Evolutionary conservation across 1,139 yeast species (phyloP), one percentile per base, ranked within the genome.

Genomic region (Fermentozyma sake): DNA sequence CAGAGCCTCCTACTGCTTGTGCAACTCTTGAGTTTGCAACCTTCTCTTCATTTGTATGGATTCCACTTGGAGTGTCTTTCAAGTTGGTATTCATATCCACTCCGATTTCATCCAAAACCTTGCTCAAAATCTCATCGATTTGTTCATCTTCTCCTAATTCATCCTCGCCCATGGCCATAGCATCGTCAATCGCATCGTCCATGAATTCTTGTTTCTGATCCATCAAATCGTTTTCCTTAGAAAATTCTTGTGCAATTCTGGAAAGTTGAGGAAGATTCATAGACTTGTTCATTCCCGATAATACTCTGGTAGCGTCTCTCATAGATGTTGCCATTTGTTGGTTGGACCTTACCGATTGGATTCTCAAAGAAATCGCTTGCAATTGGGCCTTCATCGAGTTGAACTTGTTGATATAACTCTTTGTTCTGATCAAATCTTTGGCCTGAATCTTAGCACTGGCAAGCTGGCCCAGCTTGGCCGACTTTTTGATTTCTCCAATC

Each of bases 131-230:
- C 46, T 89, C 96, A 48, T 91, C 97, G 9, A 85, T 83, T 51
- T 91, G 96, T 43, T 85, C 96, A 41, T 81, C 87, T 42, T 79
- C 81, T 29, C 68, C 72, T 41, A 64, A 55, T 32, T 71, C 79
- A 32, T 70, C 82, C 28, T 79, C 87, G 35, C 83, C 79, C 50
- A 79, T 85, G 31, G 82, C 94, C 87, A 89, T 85, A 15, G 91
- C 81, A 52, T 89, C 96, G 51, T 91, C 98, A 44, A 93, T 81
- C 9, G 96, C 95, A 50, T 91, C 98, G 52, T 91, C 98, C 85
- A 91, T 93, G 74, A 91, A 86, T 50, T 93, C 99, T 54, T 91
- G 97, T 47, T 95, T 81, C 59, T 91, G 98, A 55, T 91, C 97
- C 97, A 91, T 91, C 50, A 93, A 64, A 51, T 91, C 98, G 55